Base-by-base conservation (phyloP, 2,329 filamentous ascomycete species). In the Dryadomyces sulphureus region DNA sequence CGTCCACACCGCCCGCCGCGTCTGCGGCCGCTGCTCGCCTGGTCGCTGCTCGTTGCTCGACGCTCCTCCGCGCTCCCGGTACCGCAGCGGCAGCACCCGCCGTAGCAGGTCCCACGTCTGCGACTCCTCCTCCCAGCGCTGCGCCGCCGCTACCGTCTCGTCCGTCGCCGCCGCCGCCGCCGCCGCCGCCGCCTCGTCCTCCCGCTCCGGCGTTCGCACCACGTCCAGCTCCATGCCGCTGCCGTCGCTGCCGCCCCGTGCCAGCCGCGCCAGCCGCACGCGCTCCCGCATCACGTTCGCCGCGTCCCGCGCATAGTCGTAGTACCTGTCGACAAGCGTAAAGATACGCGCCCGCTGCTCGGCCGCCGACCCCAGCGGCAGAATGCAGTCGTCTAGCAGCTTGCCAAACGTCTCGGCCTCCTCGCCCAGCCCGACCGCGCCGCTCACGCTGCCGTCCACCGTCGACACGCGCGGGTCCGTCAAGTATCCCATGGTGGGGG, bases 41-140 rank as follows among this genome's bases (percentile, higher is more conserved):
- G 16, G 46, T 7, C 8, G 45, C n/a, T 17, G 45, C 8, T 7
- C 36, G 47, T 16, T 62, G 20, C 2, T 12, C n/a, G 9, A 19
- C 1, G 34, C 22, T 46, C 48, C 46, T 65, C 62, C 48, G 8
- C 34, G 16, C 34, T 19, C 34, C 14, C 56, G 70, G 65, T 86
- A 81, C 55, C 84, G 75, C 52, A 86, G 62, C 11, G 81, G 78
- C 44, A 94, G 72, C 50, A 94, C 69, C 35, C 84, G 75, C 42
- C 79, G 74, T 48, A 96, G 66, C 24, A 96, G 69, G 57, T 93
- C 81, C 92, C 92, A 98, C 0, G 88, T 92, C 55, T 93, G 86
- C 36, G 80, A 77, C 62, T 98, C 92, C 52, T 83, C 73, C 61
- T 93, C 79, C 71, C 87, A 82, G 47, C 77, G 73, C 56, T 73